Percentiles rank a stretch among this genome's conserved stretches.
Evolutionary conservation across 176 grass and related monocot genomes (phyloP).

Genomic region (Hyparrhenia diplandra): DNA sequence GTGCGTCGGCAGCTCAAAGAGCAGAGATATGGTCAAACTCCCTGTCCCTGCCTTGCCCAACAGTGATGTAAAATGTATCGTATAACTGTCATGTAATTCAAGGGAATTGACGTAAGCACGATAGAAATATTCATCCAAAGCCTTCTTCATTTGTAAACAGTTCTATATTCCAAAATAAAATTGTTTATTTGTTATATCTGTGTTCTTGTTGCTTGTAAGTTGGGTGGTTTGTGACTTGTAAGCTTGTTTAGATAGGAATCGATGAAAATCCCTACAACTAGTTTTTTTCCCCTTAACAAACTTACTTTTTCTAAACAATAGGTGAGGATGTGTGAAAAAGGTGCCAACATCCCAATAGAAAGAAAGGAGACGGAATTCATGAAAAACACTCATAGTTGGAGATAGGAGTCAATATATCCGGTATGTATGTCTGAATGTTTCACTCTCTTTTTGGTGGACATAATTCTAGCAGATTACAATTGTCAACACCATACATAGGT

Average conservation of each 20-base stretch:
- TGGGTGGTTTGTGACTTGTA: not conserved
- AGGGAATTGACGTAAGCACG: not conserved
- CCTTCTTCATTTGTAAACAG: conserved; percentile 11
- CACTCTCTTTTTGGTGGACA: not conserved
- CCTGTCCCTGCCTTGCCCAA: not conserved
- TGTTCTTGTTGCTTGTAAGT: not conserved
- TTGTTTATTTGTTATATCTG: not conserved
- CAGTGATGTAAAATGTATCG: not conserved
- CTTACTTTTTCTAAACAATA: not conserved
- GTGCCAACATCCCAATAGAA: not conserved
- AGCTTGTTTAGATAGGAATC: not conserved
- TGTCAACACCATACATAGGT: not conserved
- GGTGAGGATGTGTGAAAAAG: not conserved
- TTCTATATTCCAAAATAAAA: not conserved
- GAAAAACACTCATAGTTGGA: not conserved
- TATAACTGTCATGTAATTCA: conserved; percentile 1
- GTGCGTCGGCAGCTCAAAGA: not conserved
- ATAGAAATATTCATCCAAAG: not conserved
- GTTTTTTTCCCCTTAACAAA: not conserved
- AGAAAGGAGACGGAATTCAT: not conserved
- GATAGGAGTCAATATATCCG: not conserved
- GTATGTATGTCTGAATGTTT: not conserved
- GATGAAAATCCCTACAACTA: not conserved
- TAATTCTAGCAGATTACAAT: not conserved
- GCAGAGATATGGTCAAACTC: not conserved